These are phyloP conservation scores for Lentinula guzmanii DNA, from an alignment of 768 basidiomycete species.

Conservation along the genomic window DNA sequence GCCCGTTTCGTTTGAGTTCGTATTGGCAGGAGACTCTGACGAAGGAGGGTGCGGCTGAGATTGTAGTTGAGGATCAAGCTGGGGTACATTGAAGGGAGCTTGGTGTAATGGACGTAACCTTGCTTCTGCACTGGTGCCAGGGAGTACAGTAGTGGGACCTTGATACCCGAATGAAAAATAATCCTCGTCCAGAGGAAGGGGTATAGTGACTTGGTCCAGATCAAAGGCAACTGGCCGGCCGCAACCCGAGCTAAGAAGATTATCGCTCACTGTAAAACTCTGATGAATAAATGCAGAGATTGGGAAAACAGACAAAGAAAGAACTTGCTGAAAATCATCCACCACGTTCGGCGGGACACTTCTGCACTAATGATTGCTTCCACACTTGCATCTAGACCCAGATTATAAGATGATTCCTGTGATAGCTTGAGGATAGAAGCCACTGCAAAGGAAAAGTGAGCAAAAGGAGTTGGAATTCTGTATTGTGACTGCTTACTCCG, in stretches of 20 bases:
- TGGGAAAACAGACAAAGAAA: background rate
- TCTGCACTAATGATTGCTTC: conserved; percentile 9
- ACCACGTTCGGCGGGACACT: conserved; percentile 10
- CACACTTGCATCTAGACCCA: conserved; percentile 8
- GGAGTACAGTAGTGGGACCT: conserved; percentile 6
- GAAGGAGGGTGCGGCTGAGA: background rate
- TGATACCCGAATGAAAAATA: conserved; percentile 10
- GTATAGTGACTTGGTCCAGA: conserved; percentile 8
- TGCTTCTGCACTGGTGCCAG: conserved; percentile 3
- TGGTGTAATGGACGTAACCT: background rate
- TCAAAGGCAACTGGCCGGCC: conserved; percentile 9
- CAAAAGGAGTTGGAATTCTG: too few species aligned
- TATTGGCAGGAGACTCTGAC: background rate
- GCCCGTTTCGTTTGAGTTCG: background rate
- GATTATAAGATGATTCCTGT: conserved; percentile 7
- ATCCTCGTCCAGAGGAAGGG: conserved; percentile 10
- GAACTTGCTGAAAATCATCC: conserved; percentile 10
- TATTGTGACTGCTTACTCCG: conserved; percentile 6
- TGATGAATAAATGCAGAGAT: background rate
- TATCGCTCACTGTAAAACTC: conserved; percentile 6
- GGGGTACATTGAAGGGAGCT: conserved; percentile 7
- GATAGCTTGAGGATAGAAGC: conserved; percentile 9
- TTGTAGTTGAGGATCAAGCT: conserved; percentile 9
- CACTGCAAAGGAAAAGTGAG: background rate
- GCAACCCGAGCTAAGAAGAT: conserved; percentile 8